Base-by-base conservation (phyloP, 1,284 basidiomycete genomes). In the Sutorius eximius region DNA sequence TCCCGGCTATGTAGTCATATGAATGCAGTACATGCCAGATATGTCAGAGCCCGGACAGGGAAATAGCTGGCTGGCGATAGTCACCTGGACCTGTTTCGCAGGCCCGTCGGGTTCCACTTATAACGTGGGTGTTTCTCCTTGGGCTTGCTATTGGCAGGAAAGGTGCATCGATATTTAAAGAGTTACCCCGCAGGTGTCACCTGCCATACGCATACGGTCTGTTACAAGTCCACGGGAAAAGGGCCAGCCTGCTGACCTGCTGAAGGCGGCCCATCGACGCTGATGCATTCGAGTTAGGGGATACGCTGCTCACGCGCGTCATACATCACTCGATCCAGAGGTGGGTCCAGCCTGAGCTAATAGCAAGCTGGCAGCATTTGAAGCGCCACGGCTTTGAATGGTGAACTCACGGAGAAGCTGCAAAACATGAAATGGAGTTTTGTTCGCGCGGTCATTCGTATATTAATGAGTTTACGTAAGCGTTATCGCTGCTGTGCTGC, bases 81-180 rank as follows among this genome's bases (percentile, higher is more conserved):
- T 56, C 48, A 56, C 42, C 57, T 41, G 37, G 29, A 7, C n/a
- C 11, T 8, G 27, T 27, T 41, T 41, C 38, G 38, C 38, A 40
- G 37, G 32, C 22, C 10, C 9, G 18, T 36, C 45, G 20, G 30
- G 45, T 5, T n/a, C 45, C 53, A 40, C 32, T 37, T 15, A 22
- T 16, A 27, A 40, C 20, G 18, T 40, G 18, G 8, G 12, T 0
- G 18, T 40, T 40, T 40, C 6, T 13, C 20, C 38, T 20, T n/a
- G 10, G n/a, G 11, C 12, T 12, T 38, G 18, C 37, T 20, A 12
- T 40, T 20, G 3, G 4, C 20, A 22, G 20, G 12, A 13, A 13
- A 22, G 4, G 6, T 13, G 12, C 7, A 40, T 40, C 37, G 7
- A 5, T 12, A 7, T 20, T 37, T 12, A 20, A 18, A 38, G 18